phyloP scores from a whole-genome alignment of 2,329 filamentous ascomycete genomes.

The Neonectria hederae region DNA sequence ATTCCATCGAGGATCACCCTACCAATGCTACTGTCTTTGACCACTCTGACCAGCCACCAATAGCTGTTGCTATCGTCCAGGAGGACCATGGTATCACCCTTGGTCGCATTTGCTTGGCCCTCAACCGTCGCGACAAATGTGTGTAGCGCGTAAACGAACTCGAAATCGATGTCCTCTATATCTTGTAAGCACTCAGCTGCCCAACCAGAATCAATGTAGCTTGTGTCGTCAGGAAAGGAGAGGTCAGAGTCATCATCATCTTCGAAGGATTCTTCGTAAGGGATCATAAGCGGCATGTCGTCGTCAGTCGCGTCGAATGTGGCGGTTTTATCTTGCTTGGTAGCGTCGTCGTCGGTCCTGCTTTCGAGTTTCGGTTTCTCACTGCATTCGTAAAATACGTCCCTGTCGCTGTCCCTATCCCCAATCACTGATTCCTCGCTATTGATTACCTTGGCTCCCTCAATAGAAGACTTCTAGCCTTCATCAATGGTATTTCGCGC shows the following conservation, averaged over 20 bases:
- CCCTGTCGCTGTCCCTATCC: slow-evolving; percentile 23
- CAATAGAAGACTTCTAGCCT: slow-evolving; percentile 36
- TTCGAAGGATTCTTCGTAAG: slow-evolving; percentile 56
- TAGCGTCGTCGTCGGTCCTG: slow-evolving; percentile 19
- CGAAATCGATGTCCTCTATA: slow-evolving; percentile 99
- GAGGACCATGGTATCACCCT: slow-evolving; percentile 98
- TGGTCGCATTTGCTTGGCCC: slow-evolving; percentile 96
- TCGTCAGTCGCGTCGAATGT: slow-evolving; percentile 31
- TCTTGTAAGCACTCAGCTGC: slow-evolving; percentile 86
- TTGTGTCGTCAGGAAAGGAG: slow-evolving; percentile 63
- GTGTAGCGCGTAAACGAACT: slow-evolving; percentile 97
- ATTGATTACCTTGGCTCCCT: slow-evolving; percentile 9
- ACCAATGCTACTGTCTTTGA: slow-evolving; percentile 96
- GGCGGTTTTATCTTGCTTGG: slow-evolving; percentile 45
- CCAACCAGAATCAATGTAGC: slow-evolving; percentile 78
- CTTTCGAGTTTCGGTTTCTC: slow-evolving; percentile 19
- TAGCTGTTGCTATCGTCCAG: slow-evolving; percentile 99
- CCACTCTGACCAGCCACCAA: slow-evolving; percentile 98
- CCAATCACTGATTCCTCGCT: background rate
- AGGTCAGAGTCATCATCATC: slow-evolving; percentile 72
- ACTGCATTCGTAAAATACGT: slow-evolving; percentile 33
- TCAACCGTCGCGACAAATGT: slow-evolving; percentile 98
- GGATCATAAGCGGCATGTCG: slow-evolving; percentile 50
- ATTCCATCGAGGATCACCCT: slow-evolving; percentile 35
- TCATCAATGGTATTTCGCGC: slow-evolving; percentile 3